phyloP scores from a whole-genome alignment of 2,329 filamentous ascomycete species.

The Parastagonospora nodorum region DNA sequence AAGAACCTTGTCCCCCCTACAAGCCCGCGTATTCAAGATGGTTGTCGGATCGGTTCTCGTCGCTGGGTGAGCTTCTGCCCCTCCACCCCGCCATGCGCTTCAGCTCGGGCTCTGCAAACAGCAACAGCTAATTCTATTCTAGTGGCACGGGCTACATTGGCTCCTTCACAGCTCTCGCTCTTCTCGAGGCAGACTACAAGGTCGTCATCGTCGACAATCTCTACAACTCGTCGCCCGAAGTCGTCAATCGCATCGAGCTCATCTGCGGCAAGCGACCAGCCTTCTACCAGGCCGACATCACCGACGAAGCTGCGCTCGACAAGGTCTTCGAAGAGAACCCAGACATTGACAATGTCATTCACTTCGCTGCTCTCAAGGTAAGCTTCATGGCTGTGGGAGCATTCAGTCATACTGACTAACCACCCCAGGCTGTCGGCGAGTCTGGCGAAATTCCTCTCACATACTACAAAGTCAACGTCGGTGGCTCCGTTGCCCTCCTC shows the following conservation, averaged over 20 bases:
- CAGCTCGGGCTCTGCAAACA: neutral
- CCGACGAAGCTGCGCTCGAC: constrained; percentile 80
- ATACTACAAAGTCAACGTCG: constrained; percentile 97
- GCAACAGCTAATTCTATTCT: constrained; percentile 6
- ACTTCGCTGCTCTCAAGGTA: constrained; percentile 97
- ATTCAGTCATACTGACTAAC: constrained; percentile 1
- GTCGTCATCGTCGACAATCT: constrained; percentile 96
- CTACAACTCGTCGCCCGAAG: constrained; percentile 94
- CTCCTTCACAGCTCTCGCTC: constrained; percentile 90
- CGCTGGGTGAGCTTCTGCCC: constrained; percentile 71
- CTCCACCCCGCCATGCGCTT: constrained; percentile 30
- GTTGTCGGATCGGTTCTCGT: constrained; percentile 85
- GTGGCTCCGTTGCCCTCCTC: constrained; percentile 86
- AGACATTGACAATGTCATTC: constrained; percentile 96
- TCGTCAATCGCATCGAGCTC: constrained; percentile 92
- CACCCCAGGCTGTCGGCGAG: constrained; percentile 85
- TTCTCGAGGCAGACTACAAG: constrained; percentile 93
- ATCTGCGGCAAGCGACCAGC: constrained; percentile 84
- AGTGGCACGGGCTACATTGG: constrained; percentile 99
- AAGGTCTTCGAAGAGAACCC: constrained; percentile 87
- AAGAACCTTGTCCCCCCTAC: neutral
- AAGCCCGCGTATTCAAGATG: constrained; percentile 57
- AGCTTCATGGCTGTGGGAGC: constrained; percentile 13
- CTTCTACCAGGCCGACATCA: constrained; percentile 88
- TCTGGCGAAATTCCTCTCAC: constrained; percentile 92